A percentile compares a stretch with the other conserved stretches of the same genome.
phyloP scores from a whole-genome alignment of 1,139 yeast species.

The Kodamaea sp. region DNA sequence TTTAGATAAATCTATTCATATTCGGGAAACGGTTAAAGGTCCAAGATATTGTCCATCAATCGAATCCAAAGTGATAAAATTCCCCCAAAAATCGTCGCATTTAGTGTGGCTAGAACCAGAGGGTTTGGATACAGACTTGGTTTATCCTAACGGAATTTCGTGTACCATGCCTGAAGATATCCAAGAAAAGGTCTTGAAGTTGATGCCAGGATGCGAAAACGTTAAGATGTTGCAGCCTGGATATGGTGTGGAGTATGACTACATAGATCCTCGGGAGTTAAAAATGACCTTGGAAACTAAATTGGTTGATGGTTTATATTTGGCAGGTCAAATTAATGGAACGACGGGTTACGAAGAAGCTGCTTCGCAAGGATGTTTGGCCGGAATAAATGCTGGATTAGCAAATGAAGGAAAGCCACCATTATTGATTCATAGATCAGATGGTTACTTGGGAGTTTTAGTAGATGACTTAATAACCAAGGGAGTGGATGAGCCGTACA shows the following conservation, averaged over 20 bases:
- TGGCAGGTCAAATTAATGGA: conserved; percentile 98
- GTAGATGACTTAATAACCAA: conserved; percentile 93
- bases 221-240: conserved; percentile 92
- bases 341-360: conserved; percentile 99
- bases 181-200: conserved; percentile 68
- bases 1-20: conserved; percentile 82
- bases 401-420: conserved; percentile 41
- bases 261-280: conserved; percentile 90
- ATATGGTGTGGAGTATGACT: conserved; percentile 97
- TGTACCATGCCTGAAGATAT: conserved; percentile 96
- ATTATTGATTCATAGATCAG: conserved; percentile 66
- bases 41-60: conserved; percentile 98
- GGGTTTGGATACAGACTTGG: conserved; percentile 79
- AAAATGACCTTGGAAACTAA: conserved; percentile 80
- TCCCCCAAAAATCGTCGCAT: conserved; percentile 74
- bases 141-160: conserved; percentile 95
- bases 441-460: conserved; percentile 89
- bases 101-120: conserved; percentile 96
- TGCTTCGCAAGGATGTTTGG: conserved; percentile 92
- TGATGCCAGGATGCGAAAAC: conserved; percentile 88
- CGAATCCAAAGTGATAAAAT: conserved; percentile 83
- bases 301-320: conserved; percentile 69
- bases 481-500: conserved; percentile 96
- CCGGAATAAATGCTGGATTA: conserved; percentile 92
- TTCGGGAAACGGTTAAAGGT: conserved; percentile 91